Evolutionary conservation across 345 rosid species (phyloP).

Genomic region (Dimocarpus longan): DNA sequence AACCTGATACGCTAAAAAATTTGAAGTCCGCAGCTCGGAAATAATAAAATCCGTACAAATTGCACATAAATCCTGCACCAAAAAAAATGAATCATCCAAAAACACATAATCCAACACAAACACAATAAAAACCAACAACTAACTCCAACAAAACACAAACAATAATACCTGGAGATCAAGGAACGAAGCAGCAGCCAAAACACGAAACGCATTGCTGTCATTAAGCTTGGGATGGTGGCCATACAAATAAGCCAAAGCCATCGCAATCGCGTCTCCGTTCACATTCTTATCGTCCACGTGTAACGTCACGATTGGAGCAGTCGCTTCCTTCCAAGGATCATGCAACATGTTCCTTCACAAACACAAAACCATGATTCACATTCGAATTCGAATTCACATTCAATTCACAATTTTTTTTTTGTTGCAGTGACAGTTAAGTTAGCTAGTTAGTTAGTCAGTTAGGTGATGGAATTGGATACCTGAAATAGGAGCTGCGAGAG

Average conservation of each 20-base stretch:
- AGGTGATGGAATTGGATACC: constrained; percentile 38
- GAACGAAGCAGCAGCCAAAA: constrained; percentile 95
- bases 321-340: constrained; percentile 98
- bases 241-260: constrained; percentile 84
- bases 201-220: constrained; percentile 86
- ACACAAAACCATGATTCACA: neutral
- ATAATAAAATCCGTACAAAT: constrained; percentile 92
- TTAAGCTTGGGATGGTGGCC: constrained; percentile 91
- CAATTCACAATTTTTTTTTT: neutral
- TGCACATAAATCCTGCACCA: constrained; percentile 86
- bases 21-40: constrained; percentile 87
- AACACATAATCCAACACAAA: neutral
- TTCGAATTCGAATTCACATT: neutral
- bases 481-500: constrained; percentile 94
- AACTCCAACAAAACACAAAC: neutral
- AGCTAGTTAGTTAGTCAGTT: neutral
- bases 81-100: constrained; percentile 6
- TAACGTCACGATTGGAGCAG: constrained; percentile 66
- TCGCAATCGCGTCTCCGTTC: constrained; percentile 75
- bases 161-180: constrained; percentile 87
- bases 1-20: constrained; percentile 95
- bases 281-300: constrained; percentile 93
- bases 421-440: neutral
- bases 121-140: neutral
- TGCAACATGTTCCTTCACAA: constrained; percentile 81